Base-by-base conservation (phyloP, 2,329 filamentous ascomycete genomes). In the Penicillium sp. region DNA sequence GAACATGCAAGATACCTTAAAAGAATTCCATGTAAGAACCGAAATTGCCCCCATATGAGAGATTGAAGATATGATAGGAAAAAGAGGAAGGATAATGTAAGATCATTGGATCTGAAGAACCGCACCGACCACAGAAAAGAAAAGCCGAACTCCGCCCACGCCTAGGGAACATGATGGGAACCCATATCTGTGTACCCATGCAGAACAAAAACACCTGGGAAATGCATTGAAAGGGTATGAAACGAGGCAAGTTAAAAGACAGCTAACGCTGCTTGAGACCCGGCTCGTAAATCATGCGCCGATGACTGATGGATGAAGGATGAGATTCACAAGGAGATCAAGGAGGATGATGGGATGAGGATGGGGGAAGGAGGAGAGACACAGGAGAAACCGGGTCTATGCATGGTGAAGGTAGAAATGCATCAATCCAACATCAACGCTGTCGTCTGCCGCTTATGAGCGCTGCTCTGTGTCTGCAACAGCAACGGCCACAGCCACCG, bases 401-500 rank as follows among this genome's bases (percentile, higher is more conserved):
- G 59, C 59, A 58, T 59, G 28, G 54, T 25, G 38, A 49, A 15
- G 31, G 31, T 10, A 35, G 35, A 60, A 37, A 54, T 61, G 54
- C 54, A 60, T 64, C 52, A 57, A 25, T 57, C 47, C 20, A 41
- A 15, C 34, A 14, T 51, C 22, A 41, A 58, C 22, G 31, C 22
- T 28, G 28, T 45, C 28, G 31, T 34, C 15, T 34, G 35, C 2
- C 25, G 45, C 4, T 53, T 7, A 38, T 25, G 39, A 61, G 20
- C 41, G 52, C 51, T 54, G 41, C 49, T 57, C 58, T 22, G 68
- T 69, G 22, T 75, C 72, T 12, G 71, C 68, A 37, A 76, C 73
- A 1, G 76, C 74, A 12, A 81, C 72, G 11, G 79, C 79, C 22
- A 81, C 79, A 3, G 79, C 79, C 12, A 82, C 78, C 0, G 79